Conservation (phyloP, 805 yeast genomes). For the Monosporozyma aquatica region DNA sequence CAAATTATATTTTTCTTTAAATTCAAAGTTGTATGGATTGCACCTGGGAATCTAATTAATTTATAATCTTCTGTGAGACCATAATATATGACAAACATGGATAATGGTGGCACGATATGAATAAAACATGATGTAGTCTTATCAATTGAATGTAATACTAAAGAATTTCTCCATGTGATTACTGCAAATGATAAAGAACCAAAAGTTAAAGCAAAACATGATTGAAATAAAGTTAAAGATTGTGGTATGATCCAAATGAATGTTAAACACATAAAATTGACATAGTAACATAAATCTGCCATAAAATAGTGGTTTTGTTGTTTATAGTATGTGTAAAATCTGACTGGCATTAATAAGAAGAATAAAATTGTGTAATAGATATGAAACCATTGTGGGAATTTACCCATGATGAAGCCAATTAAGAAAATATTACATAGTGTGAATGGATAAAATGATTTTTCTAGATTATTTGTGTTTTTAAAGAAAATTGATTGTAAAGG, state of each 20-base stretch:
- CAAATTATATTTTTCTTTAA: conserved; percentile 44
- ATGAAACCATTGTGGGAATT: conserved; percentile 69
- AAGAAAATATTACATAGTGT: conserved; percentile 60
- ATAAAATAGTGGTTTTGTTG: conserved; percentile 73
- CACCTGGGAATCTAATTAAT: conserved; percentile 66
- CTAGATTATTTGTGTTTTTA: conserved; percentile 43
- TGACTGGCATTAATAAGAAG: conserved; percentile 64
- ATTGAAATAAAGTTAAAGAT: conserved; percentile 61
- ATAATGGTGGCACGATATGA: conserved; percentile 83
- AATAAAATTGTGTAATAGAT: conserved; percentile 58
- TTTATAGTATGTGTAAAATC: conserved; percentile 76
- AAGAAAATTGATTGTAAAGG: conserved; percentile 28
- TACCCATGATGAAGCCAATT: conserved; percentile 70
- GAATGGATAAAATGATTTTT: conserved; percentile 72
- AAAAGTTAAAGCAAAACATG: conserved; percentile 78
- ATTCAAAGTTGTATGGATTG: conserved; percentile 46
- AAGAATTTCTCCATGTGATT: conserved; percentile 88
- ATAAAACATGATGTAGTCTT: conserved; percentile 87
- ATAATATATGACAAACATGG: conserved; percentile 80
- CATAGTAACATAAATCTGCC: conserved; percentile 91
- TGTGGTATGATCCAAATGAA: conserved; percentile 80
- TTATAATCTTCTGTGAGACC: conserved; percentile 49
- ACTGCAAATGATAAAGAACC: conserved; percentile 93
- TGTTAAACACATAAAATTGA: conserved; percentile 55
- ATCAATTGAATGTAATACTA: conserved; percentile 85